Evolutionary conservation across 169 alveolate species (phyloP), one percentile per base, ranked within the genome.

Genomic region (Plasmodium adleri): DNA sequence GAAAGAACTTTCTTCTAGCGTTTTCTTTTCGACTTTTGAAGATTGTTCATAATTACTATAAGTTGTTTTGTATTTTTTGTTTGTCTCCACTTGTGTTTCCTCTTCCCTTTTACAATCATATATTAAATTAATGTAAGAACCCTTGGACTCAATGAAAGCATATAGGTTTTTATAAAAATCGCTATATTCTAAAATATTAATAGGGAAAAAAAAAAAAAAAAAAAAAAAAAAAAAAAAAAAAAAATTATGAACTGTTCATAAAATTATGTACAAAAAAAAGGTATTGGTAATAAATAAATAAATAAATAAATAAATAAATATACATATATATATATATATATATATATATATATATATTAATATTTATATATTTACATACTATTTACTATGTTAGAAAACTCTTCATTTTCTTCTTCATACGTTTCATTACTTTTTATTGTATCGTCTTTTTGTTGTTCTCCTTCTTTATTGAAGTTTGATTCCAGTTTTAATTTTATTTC

Each of bases 111-210:
- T 71, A 3, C 68, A 70, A 32, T 63, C 60, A 45, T 59, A 15
- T 22, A 86, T 54, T 66, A 86, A 72, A 60, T 71, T 71, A 66
- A 86, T 86, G 67, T 86, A 71, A 4, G 3, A 58, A n/a, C 71
- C 24, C 20, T 72, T 72, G n/a, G 92, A 59, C 54, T 50, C 88
- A 10, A 86, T 59, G 56, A 86, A 54, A 50, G 71, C 17, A 58
- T 86, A 86, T 8, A 86, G 24, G 60, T 86, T 86, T 62, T 86
- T 86, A 15, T 71, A 86, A 60, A 86, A 86, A 32, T 66, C 62
- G 32, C 92, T 72, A 13, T 86, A 67, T 60, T 86, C 92, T 86
- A 76, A 13, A 39, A 49, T 49, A 1, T 22, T 56, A 26, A 54
- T 1, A n/a, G 8, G 26, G 15, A 0, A 71, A 45, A 7, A 17